Evolutionary conservation across 169 alveolate species (phyloP), one percentile per base, ranked within the genome.

Genomic region (Miamiensis avidus): DNA sequence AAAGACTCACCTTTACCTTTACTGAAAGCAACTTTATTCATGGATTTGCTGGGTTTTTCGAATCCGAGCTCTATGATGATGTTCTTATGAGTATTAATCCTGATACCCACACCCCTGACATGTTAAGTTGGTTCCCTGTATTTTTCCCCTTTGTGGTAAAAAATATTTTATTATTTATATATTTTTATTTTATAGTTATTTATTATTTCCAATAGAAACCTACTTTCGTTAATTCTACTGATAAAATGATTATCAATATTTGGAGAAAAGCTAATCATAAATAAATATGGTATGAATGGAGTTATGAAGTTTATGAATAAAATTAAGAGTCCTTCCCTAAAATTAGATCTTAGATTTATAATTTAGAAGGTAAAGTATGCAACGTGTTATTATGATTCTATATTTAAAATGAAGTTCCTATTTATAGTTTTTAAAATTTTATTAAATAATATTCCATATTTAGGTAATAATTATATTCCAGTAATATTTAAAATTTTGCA

Each of bases 201-300:
- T 49, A 64, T 72, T 64, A 82, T 30, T 82, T 1, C 69, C 0
- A 26, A 16, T 81, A 82, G 86, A 82, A 87, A 79, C 97, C 97
- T 28, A 74, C 93, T 31, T 64, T 31, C 31, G 89, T 88, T 11
- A 34, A 29, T 34, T 85, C 86, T 33, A 89, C 88, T 33, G 76
- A 91, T 29, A 81, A 74, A 33, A 83, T 95, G 11, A 74, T 65
- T 6, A 77, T 96, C n/a, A 31, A 69, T n/a, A 49, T 96, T 26
- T 90, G 95, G 92, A 91, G 98, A 83, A 78, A 86, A 31, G 87
- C 87, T 65, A 87, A 92, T 75, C 83, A 78, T 28, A 79, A 82
- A 27, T 84, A 86, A 49, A 97, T 96, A 29, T 96, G 98, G 98
- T 96, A 95, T 82, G 98, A 96, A 75, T 94, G 98, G 98, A 65